Base-by-base conservation (phyloP, 352 stramenopile genomes). In the Albugo laibachii region DNA sequence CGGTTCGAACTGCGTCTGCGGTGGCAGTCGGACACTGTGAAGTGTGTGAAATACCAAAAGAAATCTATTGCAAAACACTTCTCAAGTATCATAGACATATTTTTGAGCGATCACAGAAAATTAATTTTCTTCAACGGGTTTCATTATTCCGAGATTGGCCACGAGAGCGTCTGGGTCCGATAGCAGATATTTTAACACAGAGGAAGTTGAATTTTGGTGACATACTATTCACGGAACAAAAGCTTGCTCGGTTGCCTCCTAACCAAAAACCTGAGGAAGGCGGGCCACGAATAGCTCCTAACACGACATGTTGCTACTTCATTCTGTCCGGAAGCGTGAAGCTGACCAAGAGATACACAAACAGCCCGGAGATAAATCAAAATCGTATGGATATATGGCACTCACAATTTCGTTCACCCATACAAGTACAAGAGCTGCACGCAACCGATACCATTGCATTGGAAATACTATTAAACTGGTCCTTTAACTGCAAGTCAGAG, bases 61-160 rank as follows among this genome's bases (percentile, higher is more conserved):
- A 61, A n/a, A 54, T 66, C n/a, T 80, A 80, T 47, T 48, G 49
- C 18, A 57, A 62, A 4, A 80, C 68, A 10, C 50, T 80, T 1
- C 60, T 62, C 36, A 58, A 56, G 15, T 69, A 65, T 41, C 65
- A 80, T 45, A 53, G 67, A 15, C 52, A 63, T 41, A 64, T 62
- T 44, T 80, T 71, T 49, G 62, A 60, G 20, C 63, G 65, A 16
- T 56, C 63, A 10, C 65, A 77, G 19, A 59, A 63, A 15, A 48
- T 80, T 2, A 67, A 75, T 36, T 80, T 77, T 41, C 37, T 71
- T 16, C 68, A 75, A 43, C 53, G 61, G 11, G 47, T 77, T 5
- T 47, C 65, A 27, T 54, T 80, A 19, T 80, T 80, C 35, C 45
- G 43, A 14, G 65, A 77, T 27, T 70, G 59, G 65, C 58, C 57